Evolutionary conservation across 306 rosid genomes (phyloP).

Genomic region (Castanea sativa): DNA sequence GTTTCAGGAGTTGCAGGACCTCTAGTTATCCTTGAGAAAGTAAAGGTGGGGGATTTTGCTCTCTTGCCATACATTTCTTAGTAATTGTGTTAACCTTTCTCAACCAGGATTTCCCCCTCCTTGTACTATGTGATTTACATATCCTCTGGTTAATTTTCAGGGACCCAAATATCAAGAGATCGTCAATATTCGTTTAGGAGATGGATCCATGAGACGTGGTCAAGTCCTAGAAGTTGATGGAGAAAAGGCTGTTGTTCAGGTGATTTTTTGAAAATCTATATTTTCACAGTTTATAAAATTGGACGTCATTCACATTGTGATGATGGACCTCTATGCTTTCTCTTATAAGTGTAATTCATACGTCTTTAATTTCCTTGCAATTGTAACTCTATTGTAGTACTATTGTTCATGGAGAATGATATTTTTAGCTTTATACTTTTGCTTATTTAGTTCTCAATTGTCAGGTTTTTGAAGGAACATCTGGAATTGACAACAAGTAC

Average conservation of each 20-base stretch:
- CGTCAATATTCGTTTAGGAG: conserved; percentile 96
- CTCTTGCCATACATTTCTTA: conserved; percentile 2
- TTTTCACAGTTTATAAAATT: not conserved
- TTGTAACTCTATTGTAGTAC: conserved; percentile 4
- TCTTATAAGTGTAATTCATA: not conserved
- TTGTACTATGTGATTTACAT: conserved; percentile 9
- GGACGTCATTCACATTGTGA: not conserved
- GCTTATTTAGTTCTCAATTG: conserved; percentile 8
- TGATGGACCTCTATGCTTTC: not conserved
- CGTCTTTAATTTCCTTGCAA: not conserved
- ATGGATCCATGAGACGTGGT: conserved; percentile 88
- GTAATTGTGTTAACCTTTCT: conserved; percentile 13
- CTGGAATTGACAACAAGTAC: conserved; percentile 97
- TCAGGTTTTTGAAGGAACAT: conserved; percentile 99
- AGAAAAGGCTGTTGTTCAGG: conserved; percentile 99
- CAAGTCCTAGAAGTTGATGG: conserved; percentile 99
- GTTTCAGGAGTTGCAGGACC: conserved; percentile 99
- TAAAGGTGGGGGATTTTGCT: conserved; percentile 56
- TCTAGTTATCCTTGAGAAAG: conserved; percentile 96
- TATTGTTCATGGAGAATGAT: conserved; percentile 9
- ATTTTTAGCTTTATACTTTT: conserved; percentile 10
- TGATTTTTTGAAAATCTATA: conserved; percentile 25
- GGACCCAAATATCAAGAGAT: conserved; percentile 99
- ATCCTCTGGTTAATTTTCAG: conserved; percentile 39
- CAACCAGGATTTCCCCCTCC: not conserved